Evolutionary conservation across 306 rosid species (phyloP).

Genomic region (Geum urbanum): DNA sequence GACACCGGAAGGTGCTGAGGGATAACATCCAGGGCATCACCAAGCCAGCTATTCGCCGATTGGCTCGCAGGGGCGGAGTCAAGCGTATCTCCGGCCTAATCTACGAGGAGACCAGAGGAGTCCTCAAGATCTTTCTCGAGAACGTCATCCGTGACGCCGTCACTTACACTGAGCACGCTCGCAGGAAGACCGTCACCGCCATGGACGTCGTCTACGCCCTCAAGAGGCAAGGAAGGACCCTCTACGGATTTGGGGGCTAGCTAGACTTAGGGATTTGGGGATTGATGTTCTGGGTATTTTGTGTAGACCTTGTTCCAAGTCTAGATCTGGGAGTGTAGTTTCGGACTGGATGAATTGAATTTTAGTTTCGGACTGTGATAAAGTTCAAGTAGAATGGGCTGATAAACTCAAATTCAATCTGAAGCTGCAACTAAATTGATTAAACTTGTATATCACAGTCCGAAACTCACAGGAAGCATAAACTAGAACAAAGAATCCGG

Average conservation of each 20-base stretch:
- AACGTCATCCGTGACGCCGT: conserved; percentile 53
- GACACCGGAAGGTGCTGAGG: conserved; percentile 47
- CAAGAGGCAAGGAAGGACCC: conserved; percentile 51
- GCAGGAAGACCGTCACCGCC: conserved; percentile 52
- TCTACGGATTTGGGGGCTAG: conserved; percentile 45
- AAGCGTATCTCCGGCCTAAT: conserved; percentile 52
- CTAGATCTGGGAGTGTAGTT: too few species aligned
- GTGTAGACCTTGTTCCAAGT: too few species aligned
- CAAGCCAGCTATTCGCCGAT: conserved; percentile 49
- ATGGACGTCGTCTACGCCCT: conserved; percentile 51
- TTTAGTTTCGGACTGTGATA: too few species aligned
- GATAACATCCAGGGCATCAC: conserved; percentile 55
- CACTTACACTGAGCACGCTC: conserved; percentile 45
- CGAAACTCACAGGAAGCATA: too few species aligned
- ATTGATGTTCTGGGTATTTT: too few species aligned
- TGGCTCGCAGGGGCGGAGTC: conserved; percentile 51
- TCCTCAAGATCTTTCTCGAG: conserved; percentile 45
- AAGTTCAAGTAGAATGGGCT: too few species aligned
- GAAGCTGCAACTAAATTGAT: too few species aligned
- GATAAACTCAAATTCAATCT: too few species aligned
- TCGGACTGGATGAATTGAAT: too few species aligned
- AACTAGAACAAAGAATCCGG: too few species aligned
- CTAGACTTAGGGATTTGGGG: too few species aligned
- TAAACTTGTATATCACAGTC: too few species aligned
- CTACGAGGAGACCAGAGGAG: conserved; percentile 51